phyloP scores from a whole-genome alignment of 129 eudicot genomes.

The Tanacetum coccineum region DNA sequence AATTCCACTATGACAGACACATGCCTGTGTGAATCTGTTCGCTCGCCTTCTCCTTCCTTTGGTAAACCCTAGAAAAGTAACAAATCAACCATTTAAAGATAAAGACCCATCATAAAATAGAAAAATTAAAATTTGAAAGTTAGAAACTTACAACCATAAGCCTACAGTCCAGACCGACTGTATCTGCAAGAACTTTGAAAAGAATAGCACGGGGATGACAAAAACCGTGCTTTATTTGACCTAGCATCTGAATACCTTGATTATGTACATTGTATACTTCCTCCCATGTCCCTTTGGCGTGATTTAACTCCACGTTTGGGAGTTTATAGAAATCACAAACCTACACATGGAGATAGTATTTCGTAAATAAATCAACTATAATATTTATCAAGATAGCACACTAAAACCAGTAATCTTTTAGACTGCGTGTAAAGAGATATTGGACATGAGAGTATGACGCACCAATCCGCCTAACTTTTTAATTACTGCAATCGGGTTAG shows the following conservation, averaged over 20 bases:
- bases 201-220: slow-evolving; percentile 73
- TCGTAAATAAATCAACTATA: not conserved
- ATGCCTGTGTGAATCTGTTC: slow-evolving; percentile 58
- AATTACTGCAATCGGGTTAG: slow-evolving; percentile 54
- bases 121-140: not conserved
- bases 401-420: not conserved
- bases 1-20: slow-evolving; percentile 58
- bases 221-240: slow-evolving; percentile 75
- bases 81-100: not conserved
- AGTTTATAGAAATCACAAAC: slow-evolving; percentile 64
- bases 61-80: slow-evolving; percentile 54
- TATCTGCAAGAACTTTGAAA: slow-evolving; percentile 79
- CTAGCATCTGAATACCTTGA: slow-evolving; percentile 68
- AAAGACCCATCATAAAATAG: not conserved
- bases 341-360: slow-evolving; percentile 10
- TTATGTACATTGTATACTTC: slow-evolving; percentile 58
- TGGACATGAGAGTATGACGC: slow-evolving; percentile 9
- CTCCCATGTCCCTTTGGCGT: slow-evolving; percentile 50
- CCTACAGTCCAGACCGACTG: slow-evolving; percentile 58
- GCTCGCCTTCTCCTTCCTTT: slow-evolving; percentile 54
- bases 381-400: not conserved
- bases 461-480: slow-evolving; percentile 83
- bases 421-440: not conserved
- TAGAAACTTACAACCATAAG: slow-evolving; percentile 62
- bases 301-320: slow-evolving; percentile 43